Conservation (phyloP, 352 stramenopile species). For the Globisporangium okanoganense region DNA sequence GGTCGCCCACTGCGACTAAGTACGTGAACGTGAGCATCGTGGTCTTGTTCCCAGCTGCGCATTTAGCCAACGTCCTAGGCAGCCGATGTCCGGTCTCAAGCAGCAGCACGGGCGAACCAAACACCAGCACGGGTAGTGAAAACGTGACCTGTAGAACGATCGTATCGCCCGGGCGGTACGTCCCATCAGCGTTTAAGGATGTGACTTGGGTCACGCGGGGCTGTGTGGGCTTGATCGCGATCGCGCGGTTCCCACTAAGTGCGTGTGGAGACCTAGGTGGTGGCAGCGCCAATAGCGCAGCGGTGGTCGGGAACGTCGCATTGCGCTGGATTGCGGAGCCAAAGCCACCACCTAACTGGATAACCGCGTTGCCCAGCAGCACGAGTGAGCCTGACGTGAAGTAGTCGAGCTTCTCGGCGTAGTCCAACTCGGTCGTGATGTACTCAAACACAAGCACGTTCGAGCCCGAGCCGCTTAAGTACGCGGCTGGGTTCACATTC, state of each 20-base stretch:
- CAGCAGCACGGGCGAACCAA: slow-evolving; percentile 37
- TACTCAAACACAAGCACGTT: slow-evolving; percentile 53
- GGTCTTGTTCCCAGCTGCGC: slow-evolving; percentile 36
- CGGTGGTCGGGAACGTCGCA: slow-evolving; percentile 40
- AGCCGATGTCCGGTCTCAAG: slow-evolving; percentile 27
- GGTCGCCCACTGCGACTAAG: slow-evolving; percentile 34
- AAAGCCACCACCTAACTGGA: slow-evolving; percentile 20
- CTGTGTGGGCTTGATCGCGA: slow-evolving; percentile 52
- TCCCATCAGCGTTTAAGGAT: slow-evolving; percentile 31
- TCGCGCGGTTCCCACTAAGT: slow-evolving; percentile 38
- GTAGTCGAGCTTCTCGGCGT: slow-evolving; percentile 67
- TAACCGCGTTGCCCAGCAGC: slow-evolving; percentile 23
- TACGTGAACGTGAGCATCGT: slow-evolving; percentile 51
- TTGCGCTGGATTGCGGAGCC: slow-evolving; percentile 33
- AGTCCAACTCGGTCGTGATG: slow-evolving; percentile 42
- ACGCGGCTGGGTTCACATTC: slow-evolving; percentile 36
- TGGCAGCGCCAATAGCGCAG: slow-evolving; percentile 46
- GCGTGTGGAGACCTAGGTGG: slow-evolving; percentile 32
- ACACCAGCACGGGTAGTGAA: slow-evolving; percentile 58
- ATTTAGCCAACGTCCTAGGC: slow-evolving; percentile 18
- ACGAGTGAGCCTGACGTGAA: slow-evolving; percentile 35
- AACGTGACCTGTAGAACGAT: slow-evolving; percentile 56
- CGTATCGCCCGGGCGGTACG: slow-evolving; percentile 53
- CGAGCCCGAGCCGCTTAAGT: slow-evolving; percentile 49
- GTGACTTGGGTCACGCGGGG: slow-evolving; percentile 37